Evolutionary conservation across 2,329 filamentous ascomycete species (phyloP).

Genomic region (Aspergillus bombycis): DNA sequence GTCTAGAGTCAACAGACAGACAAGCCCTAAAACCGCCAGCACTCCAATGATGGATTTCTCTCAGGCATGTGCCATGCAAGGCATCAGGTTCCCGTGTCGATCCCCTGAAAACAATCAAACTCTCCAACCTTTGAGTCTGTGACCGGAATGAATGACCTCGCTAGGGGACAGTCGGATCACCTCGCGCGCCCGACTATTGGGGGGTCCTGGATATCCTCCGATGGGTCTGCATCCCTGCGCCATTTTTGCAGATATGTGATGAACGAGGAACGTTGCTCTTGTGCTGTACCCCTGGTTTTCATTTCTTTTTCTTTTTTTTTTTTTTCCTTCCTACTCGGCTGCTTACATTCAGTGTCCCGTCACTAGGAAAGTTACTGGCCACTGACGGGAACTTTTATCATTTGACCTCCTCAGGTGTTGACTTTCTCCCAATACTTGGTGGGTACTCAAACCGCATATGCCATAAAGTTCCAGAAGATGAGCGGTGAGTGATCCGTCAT

Average conservation of each 20-base stretch:
- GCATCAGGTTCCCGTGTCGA: conserved; percentile 2
- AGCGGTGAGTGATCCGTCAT: neutral
- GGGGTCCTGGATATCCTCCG: neutral
- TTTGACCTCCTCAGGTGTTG: neutral
- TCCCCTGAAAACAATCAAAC: neutral
- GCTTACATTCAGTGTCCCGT: neutral
- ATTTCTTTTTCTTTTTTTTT: too few relatives aligned
- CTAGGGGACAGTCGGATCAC: neutral
- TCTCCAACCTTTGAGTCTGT: neutral
- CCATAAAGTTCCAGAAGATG: neutral
- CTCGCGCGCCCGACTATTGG: neutral
- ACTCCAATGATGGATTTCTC: neutral
- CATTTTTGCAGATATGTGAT: neutral
- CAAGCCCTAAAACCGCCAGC: neutral
- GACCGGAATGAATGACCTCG: conserved; percentile 1
- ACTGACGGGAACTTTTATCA: neutral
- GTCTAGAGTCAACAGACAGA: too few relatives aligned
- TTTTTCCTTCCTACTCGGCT: neutral
- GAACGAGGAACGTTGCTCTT: neutral
- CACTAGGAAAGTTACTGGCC: neutral
- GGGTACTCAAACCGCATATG: neutral
- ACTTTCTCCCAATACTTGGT: neutral
- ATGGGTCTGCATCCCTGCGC: neutral
- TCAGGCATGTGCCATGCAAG: conserved; percentile 4
- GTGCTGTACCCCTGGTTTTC: too few relatives aligned